Conservation (phyloP, 2,329 filamentous ascomycete genomes). For the Ophiostoma angusticollis region DNA sequence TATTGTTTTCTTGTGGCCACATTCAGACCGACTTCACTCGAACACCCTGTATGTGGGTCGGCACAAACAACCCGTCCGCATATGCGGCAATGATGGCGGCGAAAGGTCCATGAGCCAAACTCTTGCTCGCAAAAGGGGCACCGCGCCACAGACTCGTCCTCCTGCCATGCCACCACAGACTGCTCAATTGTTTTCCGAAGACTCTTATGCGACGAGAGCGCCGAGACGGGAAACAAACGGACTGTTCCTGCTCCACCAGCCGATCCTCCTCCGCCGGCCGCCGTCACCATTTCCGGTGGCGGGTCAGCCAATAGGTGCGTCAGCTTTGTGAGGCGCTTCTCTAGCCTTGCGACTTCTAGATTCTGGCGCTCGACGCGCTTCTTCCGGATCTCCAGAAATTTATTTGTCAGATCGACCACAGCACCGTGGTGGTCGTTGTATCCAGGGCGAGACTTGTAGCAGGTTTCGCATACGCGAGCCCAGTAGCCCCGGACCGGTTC, state of each 20-base stretch:
- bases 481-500: conserved; percentile 84
- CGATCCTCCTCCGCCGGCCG: neutral
- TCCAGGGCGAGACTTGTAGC: conserved; percentile 89
- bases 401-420: conserved; percentile 56
- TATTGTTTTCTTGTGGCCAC: conserved; percentile 38
- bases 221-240: conserved; percentile 47
- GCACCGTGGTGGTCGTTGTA: conserved; percentile 81
- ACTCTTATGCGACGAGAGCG: conserved; percentile 55
- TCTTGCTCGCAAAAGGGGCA: conserved; percentile 96
- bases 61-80: conserved; percentile 90
- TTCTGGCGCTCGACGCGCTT: conserved; percentile 73
- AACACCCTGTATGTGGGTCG: conserved; percentile 73
- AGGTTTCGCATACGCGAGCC: conserved; percentile 97
- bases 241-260: conserved; percentile 27
- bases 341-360: conserved; percentile 76
- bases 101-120: conserved; percentile 84
- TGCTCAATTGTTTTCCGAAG: conserved; percentile 76
- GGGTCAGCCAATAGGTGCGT: conserved; percentile 71
- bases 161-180: conserved; percentile 88
- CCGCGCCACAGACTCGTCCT: conserved; percentile 64
- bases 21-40: conserved; percentile 68
- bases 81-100: conserved; percentile 86
- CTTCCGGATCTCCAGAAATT: conserved; percentile 58
- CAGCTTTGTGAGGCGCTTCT: conserved; percentile 82
- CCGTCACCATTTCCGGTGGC: conserved; percentile 24